Evolutionary conservation across 176 grass and related monocot genomes (phyloP).

Genomic region (Avena eriantha): DNA sequence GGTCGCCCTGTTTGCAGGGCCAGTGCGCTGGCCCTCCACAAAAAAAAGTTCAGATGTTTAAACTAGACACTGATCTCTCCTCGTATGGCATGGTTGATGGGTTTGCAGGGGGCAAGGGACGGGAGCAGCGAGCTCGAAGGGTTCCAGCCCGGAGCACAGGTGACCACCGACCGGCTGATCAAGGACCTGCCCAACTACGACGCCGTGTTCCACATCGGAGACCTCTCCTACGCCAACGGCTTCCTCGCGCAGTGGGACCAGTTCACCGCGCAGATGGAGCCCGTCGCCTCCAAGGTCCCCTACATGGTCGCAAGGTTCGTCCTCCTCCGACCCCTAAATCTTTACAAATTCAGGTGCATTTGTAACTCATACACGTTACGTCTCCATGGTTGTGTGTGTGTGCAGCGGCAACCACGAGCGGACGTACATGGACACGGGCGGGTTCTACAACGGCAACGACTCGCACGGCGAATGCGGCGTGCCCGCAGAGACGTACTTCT

Average conservation of each 20-base stretch:
- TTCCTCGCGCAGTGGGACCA: conserved; percentile 91
- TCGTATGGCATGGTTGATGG: not conserved
- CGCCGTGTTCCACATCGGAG: conserved; percentile 81
- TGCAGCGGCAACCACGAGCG: conserved; percentile 86
- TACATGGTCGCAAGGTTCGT: conserved; percentile 81
- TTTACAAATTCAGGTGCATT: not conserved
- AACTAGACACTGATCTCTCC: not conserved
- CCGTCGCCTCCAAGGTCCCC: conserved; percentile 71
- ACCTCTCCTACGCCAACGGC: conserved; percentile 80
- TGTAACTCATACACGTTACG: too few species aligned
- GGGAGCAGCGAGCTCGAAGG: conserved; percentile 73
- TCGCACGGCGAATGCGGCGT: conserved; percentile 90
- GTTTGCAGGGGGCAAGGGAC: conserved; percentile 47
- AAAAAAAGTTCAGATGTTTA: not conserved
- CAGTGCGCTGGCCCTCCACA: too few species aligned
- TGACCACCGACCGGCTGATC: conserved; percentile 59
- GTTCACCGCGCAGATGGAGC: conserved; percentile 75
- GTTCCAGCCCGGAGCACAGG: conserved; percentile 68
- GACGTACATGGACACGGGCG: conserved; percentile 68
- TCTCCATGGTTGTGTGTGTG: too few species aligned
- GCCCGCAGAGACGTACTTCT: conserved; percentile 84
- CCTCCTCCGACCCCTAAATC: not conserved
- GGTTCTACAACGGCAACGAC: conserved; percentile 70
- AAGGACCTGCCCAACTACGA: conserved; percentile 79
- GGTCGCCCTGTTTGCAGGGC: too few species aligned